Evolutionary conservation across 2,329 filamentous ascomycete species (phyloP).

Genomic region (Chrysoporthe cubensis): DNA sequence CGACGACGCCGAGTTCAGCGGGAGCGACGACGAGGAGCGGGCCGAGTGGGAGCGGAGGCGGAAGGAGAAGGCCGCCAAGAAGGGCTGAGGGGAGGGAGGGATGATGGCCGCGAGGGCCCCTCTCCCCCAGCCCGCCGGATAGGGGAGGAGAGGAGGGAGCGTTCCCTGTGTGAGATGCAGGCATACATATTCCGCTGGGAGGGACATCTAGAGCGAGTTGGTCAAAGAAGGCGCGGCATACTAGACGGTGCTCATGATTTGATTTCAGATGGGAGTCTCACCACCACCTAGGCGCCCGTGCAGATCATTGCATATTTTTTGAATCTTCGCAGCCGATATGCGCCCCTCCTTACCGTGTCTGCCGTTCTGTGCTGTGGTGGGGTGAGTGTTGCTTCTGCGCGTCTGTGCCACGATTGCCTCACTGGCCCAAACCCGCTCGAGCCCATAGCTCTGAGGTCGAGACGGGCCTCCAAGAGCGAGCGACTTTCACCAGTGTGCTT

Average conservation of each 20-base stretch:
- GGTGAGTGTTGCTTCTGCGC: too few species aligned
- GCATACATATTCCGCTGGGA: not conserved
- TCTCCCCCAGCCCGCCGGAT: too few species aligned
- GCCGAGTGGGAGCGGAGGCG: conserved; percentile 62
- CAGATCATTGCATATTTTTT: conserved; percentile 17
- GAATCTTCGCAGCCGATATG: not conserved
- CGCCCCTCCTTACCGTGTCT: not conserved
- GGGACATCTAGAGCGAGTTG: conserved; percentile 4
- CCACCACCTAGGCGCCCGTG: conserved; percentile 2
- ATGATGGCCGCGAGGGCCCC: not conserved
- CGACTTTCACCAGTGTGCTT: not conserved
- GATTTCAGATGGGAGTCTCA: conserved; percentile 1
- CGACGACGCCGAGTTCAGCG: conserved; percentile 65
- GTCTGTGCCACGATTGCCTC: not conserved
- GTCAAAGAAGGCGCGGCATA: conserved; percentile 4
- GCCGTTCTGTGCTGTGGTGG: too few species aligned
- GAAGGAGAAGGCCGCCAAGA: conserved; percentile 46
- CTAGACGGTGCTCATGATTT: conserved; percentile 22
- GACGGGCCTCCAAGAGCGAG: not conserved
- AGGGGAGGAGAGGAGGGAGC: too few species aligned
- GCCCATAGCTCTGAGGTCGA: too few species aligned
- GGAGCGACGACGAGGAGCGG: conserved; percentile 67
- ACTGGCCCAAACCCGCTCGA: too few species aligned
- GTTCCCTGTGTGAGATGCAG: not conserved
- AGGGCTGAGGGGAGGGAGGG: conserved; percentile 29